Evolutionary conservation across 352 stramenopile species (phyloP), one percentile per base, ranked within the genome.

Genomic region (Phytopythium mirpurense): DNA sequence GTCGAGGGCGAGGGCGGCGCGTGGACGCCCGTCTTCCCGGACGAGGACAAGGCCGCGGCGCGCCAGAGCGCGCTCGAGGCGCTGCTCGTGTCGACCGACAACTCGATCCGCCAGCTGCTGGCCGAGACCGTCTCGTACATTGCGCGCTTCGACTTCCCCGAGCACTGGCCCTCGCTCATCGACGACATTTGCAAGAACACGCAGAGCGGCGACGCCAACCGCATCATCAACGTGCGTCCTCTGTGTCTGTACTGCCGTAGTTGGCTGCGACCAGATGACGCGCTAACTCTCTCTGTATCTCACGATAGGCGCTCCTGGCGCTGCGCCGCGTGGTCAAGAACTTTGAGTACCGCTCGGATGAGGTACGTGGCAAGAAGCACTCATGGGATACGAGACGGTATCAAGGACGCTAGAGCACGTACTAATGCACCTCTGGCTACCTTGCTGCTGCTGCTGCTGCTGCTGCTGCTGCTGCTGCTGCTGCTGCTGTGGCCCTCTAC

Each of bases 321-420:
- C 63, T 98, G 52, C 88, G 96, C 37, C 97, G 97, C 65, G 78
- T 99, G 37, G 95, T 97, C 61, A 99, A 99, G 78, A 91, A 97
- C 62, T 99, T 98, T 68, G 96, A 99, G 72, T 99, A 98, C 83
- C 97, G 97, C 61, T 77, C 71, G 19, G 88, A 96, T 23, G 96
- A 98, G 21, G 68, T 70, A 67, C 59, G 37, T 60, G 5, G n/a
- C 6, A n/a, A n/a, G n/a, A n/a, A n/a, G n/a, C n/a, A n/a, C n/a
- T n/a, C n/a, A n/a, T n/a, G n/a, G n/a, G n/a, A n/a, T n/a, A n/a
- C n/a, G n/a, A n/a, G n/a, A n/a, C n/a, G n/a, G n/a, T n/a, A n/a
- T n/a, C n/a, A n/a, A n/a, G n/a, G n/a, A n/a, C n/a, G n/a, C n/a
- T n/a, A n/a, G n/a, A n/a, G n/a, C n/a, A n/a, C n/a, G n/a, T n/a